Base-by-base conservation (phyloP, 106 monocot genomes). In the Dendrobium catenatum region DNA sequence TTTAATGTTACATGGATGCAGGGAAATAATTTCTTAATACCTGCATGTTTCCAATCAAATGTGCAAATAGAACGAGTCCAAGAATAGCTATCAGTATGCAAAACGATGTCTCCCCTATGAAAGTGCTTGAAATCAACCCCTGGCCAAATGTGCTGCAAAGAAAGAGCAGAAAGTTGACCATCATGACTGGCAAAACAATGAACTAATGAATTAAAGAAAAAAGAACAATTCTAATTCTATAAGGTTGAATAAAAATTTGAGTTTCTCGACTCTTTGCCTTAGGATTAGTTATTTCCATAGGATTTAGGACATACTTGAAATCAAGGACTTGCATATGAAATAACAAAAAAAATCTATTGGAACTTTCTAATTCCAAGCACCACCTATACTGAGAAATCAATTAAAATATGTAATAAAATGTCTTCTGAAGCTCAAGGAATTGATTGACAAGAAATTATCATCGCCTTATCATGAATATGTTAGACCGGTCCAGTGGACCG, bases 1-100 rank as follows among this genome's bases (percentile, higher is more conserved):
- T 73, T 11, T 3, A 72, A 40, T 72, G 29, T 13, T 15, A 72
- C 9, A 40, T 0, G 72, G 72, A 72, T 72, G 40, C 1, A 72
- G 15, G 8, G 37, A n/a, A n/a, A 72, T 13, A 24, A 40, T 72
- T 44, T 76, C 40, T 9, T 31, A 77, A 20, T 88, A 93, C 93
- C 90, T 90, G 88, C 83, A 93, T 87, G 44, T 93, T 93, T 70
- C 90, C 93, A 31, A 93, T 90, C 85, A 93, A 90, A 79, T 88
- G 88, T 22, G 93, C 93, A 82, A 93, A 88, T 58, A 93, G 78
- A 41, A 93, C 83, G 24, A 93, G 90, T 76, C 93, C 90, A 81
- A 90, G 55, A 81, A 87, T 85, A 22, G 85, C 84, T 77, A 90
- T 82, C 59, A 90, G 76, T 76, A 93, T 90, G 58, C 85, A 81